A percentile compares a stretch with the other conserved stretches of the same genome.
Conservation (phyloP, 2,329 filamentous ascomycete genomes). For the Triangularia setosa region DNA sequence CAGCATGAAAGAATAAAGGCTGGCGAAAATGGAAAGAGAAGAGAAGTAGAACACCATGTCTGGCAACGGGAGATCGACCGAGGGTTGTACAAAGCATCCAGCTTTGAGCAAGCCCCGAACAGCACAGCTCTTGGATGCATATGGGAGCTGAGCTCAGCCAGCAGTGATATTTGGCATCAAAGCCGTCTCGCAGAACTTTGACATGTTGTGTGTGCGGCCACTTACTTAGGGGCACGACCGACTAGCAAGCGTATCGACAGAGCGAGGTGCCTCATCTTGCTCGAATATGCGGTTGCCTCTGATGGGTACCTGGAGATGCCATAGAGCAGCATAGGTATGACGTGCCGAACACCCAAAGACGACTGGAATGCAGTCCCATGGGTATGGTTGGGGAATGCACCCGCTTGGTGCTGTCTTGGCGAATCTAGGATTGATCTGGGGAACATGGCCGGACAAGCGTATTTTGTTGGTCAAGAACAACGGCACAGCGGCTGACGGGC, state of each 20-base stretch:
- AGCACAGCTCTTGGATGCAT: slow-evolving; percentile 5
- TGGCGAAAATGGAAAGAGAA: not conserved
- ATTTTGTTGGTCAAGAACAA: not conserved
- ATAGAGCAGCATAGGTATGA: not conserved
- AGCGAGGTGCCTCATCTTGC: not conserved
- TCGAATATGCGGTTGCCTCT: not conserved
- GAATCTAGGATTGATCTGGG: not conserved
- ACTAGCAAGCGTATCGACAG: not conserved
- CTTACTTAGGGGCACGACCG: not conserved
- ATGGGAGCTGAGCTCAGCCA: not conserved
- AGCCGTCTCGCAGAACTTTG: not conserved
- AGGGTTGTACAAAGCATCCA: not conserved
- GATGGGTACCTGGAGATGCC: not conserved
- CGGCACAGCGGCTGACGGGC: not conserved
- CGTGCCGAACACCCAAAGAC: not conserved
- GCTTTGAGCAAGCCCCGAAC: slow-evolving; percentile 9
- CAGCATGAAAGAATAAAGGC: not conserved
- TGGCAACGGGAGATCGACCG: not conserved
- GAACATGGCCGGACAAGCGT: not conserved
- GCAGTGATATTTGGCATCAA: not conserved
- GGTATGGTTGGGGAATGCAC: not conserved
- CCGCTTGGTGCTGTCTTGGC: not conserved
- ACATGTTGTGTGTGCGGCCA: not conserved
- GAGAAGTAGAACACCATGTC: not conserved
- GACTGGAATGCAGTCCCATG: not conserved